phyloP scores from a whole-genome alignment of 1,284 basidiomycete species.

The Porodaedalea pini region DNA sequence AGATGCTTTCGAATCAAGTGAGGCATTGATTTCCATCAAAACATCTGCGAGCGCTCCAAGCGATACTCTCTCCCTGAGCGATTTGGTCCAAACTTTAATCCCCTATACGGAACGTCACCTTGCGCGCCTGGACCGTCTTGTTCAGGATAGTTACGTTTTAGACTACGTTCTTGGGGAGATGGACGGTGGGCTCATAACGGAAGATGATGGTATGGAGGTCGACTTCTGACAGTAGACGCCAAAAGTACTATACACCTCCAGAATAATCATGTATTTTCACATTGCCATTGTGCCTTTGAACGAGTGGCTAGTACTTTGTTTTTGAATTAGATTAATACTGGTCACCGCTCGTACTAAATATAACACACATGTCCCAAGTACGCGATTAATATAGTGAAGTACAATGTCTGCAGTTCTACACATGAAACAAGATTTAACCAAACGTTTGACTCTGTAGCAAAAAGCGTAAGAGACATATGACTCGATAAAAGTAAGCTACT shows the following conservation, averaged over 20 bases:
- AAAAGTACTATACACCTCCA: slow-evolving; percentile 8
- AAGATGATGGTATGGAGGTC: slow-evolving; percentile 27
- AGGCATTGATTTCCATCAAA: slow-evolving; percentile 30
- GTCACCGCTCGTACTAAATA: not conserved
- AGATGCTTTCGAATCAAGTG: slow-evolving; percentile 53
- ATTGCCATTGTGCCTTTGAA: too few relatives aligned
- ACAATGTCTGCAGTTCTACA: not conserved
- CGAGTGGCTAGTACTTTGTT: too few relatives aligned
- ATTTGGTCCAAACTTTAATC: slow-evolving; percentile 80
- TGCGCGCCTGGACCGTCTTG: slow-evolving; percentile 76
- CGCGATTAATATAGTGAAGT: slow-evolving; percentile 4
- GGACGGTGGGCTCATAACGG: slow-evolving; percentile 73
- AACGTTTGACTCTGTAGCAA: slow-evolving; percentile 71
- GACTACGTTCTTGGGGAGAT: slow-evolving; percentile 92
- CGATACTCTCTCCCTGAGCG: slow-evolving; percentile 54
- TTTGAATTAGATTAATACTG: too few relatives aligned
- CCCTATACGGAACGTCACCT: slow-evolving; percentile 96
- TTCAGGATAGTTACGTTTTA: slow-evolving; percentile 92
- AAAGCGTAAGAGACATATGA: slow-evolving; percentile 20
- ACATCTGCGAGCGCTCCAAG: slow-evolving; percentile 25
- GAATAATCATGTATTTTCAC: not conserved
- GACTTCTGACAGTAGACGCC: not conserved
- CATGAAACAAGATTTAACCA: slow-evolving; percentile 42
- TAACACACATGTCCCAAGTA: not conserved
- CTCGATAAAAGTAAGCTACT: slow-evolving; percentile 29